Evolutionary conservation across 2,329 filamentous ascomycete genomes (phyloP).

Genomic region (Dryadomyces sulphureus): DNA sequence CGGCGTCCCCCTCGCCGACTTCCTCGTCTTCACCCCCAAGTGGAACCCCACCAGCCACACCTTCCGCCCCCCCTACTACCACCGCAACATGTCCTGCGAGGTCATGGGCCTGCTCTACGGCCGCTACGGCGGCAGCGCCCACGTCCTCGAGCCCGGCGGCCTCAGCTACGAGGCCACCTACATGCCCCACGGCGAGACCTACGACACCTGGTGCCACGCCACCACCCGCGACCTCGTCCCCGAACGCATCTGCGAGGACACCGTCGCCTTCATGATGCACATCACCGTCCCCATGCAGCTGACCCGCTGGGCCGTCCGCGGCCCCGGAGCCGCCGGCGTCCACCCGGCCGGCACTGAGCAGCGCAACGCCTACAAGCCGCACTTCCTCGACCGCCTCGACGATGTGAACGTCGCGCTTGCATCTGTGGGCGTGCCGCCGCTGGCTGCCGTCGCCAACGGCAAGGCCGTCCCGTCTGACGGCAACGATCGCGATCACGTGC

Average conservation of each 20-base stretch:
- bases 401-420: constrained; percentile 13
- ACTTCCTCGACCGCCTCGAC: constrained; percentile 3
- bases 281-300: constrained; percentile 5
- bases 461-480: not conserved
- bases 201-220: constrained; percentile 17
- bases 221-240: constrained; percentile 9
- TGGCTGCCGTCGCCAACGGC: not conserved
- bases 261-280: constrained; percentile 9
- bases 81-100: constrained; percentile 43
- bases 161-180: constrained; percentile 19
- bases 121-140: constrained; percentile 16
- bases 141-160: constrained; percentile 16
- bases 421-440: constrained; percentile 12
- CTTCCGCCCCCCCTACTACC: constrained; percentile 52
- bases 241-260: constrained; percentile 5
- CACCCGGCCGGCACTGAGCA: not conserved
- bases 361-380: not conserved
- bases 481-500: too few relatives aligned
- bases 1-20: constrained; percentile 44
- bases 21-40: constrained; percentile 51
- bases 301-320: constrained; percentile 2
- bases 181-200: constrained; percentile 22
- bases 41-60: constrained; percentile 49
- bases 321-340: not conserved
- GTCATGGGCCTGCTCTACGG: constrained; percentile 37